Evolutionary conservation across 1,284 basidiomycete species (phyloP), one percentile per base, ranked within the genome.

Genomic region (Stereum hirsutum): DNA sequence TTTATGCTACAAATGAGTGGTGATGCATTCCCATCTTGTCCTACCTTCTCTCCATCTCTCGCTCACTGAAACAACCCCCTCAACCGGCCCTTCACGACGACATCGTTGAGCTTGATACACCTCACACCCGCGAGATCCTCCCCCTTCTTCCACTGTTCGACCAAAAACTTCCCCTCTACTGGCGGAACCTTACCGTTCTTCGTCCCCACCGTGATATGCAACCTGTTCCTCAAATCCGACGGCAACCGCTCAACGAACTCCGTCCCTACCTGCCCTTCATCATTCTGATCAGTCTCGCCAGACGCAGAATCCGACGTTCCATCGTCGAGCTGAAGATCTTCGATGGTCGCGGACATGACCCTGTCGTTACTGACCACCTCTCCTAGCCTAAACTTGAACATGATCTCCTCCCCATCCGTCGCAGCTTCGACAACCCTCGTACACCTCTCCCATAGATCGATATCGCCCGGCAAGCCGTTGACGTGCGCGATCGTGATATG

Each of bases 121-220:
- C n/a, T n/a, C n/a, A n/a, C n/a, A n/a, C n/a, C n/a, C n/a, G n/a
- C n/a, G n/a, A n/a, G n/a, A 33, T 57, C 34, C 3, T 54, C 57
- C 2, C 69, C 72, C n/a, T 53, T 51, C 49, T 65, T 68, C 75
- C 78, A 88, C 4, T 49, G 55, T 48, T 74, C 62, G 8, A 91
- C 78, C 46, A 95, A 54, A 0, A 50, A 58, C 56, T 67, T 80
- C 8, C 80, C 88, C 64, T 96, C 90, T 34, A 86, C 78, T 1
- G 91, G 74, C 0, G 59, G 54, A 1, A 95, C 69, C 2, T 65
- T 62, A 14, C 62, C 57, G 32, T 70, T 56, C 42, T 59, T 54
- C 4, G 90, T 95, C 2, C 90, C 96, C 4, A 98, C 79, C 0
- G 96, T 99, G 46, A 99, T 75, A 59, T 99, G 96, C 50, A 94